Conservation (phyloP, 106 monocot genomes). For the Gastrodia elata region DNA sequence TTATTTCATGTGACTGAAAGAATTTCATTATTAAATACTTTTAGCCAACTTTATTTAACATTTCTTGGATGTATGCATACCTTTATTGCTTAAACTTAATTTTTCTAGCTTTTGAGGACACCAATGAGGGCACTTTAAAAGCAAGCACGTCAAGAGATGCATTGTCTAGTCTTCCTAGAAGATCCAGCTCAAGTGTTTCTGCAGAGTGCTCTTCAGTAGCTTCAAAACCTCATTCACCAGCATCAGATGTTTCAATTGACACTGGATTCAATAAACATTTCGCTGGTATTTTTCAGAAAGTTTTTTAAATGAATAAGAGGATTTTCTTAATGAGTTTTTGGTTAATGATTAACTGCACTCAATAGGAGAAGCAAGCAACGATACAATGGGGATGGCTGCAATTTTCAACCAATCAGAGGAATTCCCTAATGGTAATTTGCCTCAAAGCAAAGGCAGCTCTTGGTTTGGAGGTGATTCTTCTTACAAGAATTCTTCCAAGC, state of each 20-base stretch:
- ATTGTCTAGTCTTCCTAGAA: constrained; percentile 6
- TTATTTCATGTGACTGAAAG: not conserved
- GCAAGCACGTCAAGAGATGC: constrained; percentile 16
- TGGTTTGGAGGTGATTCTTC: constrained; percentile 14
- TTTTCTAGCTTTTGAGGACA: constrained; percentile 62
- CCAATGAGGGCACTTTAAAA: constrained; percentile 18
- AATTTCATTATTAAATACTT: not conserved
- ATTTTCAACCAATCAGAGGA: constrained; percentile 22
- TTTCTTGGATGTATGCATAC: not conserved
- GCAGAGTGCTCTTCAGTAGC: constrained; percentile 30
- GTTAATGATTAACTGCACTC: constrained; percentile 7
- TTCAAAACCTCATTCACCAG: constrained; percentile 39
- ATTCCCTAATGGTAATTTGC: not conserved
- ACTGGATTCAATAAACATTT: constrained; percentile 41
- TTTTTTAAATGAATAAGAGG: not conserved
- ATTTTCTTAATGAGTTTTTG: not conserved
- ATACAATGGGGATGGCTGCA: constrained; percentile 16
- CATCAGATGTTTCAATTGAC: constrained; percentile 57
- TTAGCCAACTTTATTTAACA: not conserved
- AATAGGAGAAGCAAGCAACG: constrained; percentile 19
- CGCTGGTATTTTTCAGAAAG: constrained; percentile 17
- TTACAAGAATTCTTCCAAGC: constrained; percentile 7
- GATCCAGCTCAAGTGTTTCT: constrained; percentile 26
- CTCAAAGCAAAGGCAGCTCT: constrained; percentile 8
- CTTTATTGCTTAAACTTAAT: not conserved